Conservation (phyloP, 1,139 yeast species). For the Yamadazyma friedrichii region DNA sequence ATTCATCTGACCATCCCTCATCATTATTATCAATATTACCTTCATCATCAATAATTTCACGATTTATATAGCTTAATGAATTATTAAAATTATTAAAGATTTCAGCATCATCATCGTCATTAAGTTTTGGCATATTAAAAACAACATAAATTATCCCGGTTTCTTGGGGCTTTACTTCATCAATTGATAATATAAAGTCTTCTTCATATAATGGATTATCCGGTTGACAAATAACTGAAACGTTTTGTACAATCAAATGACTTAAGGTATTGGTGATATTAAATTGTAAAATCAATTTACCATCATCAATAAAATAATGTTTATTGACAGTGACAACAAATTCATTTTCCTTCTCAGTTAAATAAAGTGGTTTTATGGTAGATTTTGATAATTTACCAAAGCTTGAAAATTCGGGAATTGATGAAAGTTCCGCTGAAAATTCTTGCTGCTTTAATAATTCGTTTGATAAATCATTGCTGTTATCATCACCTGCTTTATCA, state of each 20-base stretch:
- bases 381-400: conserved; percentile 80
- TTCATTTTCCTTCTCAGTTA: conserved; percentile 93
- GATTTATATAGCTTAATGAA: conserved; percentile 70
- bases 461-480: conserved; percentile 24
- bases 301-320: conserved; percentile 66
- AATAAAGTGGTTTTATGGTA: conserved; percentile 55
- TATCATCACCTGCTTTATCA: conserved; percentile 12
- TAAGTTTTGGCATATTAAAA: conserved; percentile 50
- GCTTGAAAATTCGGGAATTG: conserved; percentile 65
- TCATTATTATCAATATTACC: conserved; percentile 67
- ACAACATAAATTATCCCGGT: conserved; percentile 81
- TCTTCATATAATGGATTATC: conserved; percentile 61
- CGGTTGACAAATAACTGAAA: conserved; percentile 70
- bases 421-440: conserved; percentile 63
- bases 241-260: conserved; percentile 74
- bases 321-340: conserved; percentile 83
- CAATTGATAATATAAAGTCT: conserved; percentile 73
- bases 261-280: conserved; percentile 82
- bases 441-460: conserved; percentile 56
- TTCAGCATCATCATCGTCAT: conserved; percentile 30
- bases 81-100: conserved; percentile 61
- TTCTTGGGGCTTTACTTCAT: conserved; percentile 66
- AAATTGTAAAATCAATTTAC: conserved; percentile 81
- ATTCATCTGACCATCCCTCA: conserved; percentile 92
- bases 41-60: conserved; percentile 77